These are phyloP conservation scores for Pseudocercospora macadamiae DNA, from an alignment of 2,329 filamentous ascomycete species.

Conservation along the genomic window DNA sequence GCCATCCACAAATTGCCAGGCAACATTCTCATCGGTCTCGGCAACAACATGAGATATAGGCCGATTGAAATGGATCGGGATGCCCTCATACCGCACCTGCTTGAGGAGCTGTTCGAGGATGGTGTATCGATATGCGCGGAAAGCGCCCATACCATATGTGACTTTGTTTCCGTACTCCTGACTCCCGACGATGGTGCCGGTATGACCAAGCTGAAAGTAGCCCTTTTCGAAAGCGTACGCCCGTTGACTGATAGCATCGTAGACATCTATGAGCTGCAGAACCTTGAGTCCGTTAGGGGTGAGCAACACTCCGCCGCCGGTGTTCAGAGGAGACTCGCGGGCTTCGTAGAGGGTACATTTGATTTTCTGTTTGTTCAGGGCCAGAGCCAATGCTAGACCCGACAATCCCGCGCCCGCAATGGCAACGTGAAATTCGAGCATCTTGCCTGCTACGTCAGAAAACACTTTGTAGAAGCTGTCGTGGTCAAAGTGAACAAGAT, in stretches of 20 bases:
- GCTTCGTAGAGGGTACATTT: conserved; percentile 6
- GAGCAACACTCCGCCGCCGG: conserved; percentile 6
- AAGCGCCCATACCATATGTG: conserved; percentile 1
- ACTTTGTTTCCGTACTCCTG: background rate
- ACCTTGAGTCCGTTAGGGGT: conserved; percentile 6
- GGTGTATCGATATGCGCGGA: background rate
- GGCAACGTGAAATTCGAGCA: conserved; percentile 3
- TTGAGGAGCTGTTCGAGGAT: background rate
- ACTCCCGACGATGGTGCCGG: background rate
- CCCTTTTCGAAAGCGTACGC: conserved; percentile 2
- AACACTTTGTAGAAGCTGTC: too few species aligned
- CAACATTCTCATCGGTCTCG: background rate
- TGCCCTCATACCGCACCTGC: background rate
- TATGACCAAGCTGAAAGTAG: background rate
- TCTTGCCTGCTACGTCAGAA: background rate
- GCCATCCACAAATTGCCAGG: conserved; percentile 5
- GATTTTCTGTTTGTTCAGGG: conserved; percentile 3
- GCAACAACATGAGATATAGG: background rate
- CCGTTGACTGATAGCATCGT: background rate
- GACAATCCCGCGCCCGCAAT: conserved; percentile 7
- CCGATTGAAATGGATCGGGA: conserved; percentile 6
- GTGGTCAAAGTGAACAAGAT: too few species aligned
- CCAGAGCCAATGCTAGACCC: background rate
- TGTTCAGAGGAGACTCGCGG: conserved; percentile 5
- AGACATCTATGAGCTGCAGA: conserved; percentile 1